Conservation (phyloP, 352 stramenopile genomes). For the Phytophthora kernoviae region DNA sequence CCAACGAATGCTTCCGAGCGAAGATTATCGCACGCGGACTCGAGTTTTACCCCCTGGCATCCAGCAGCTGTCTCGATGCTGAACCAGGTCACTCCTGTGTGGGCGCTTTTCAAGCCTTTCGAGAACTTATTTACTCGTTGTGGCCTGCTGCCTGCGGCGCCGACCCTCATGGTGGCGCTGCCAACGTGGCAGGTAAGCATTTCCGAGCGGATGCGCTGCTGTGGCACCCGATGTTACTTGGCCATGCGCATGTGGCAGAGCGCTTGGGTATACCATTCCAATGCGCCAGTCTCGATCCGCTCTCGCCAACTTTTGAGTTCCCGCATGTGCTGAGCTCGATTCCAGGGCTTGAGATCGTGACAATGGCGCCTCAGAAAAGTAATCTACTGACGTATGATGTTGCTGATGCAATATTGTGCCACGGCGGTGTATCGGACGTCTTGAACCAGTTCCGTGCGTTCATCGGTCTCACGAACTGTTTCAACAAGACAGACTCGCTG, state of each 20-base stretch:
- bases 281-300: constrained; percentile 37
- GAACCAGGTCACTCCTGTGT: constrained; percentile 6
- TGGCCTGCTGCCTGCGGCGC: constrained; percentile 41
- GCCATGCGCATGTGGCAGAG: constrained; percentile 43
- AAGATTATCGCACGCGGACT: constrained; percentile 54
- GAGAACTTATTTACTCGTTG: constrained; percentile 40
- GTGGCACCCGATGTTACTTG: constrained; percentile 42
- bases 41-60: constrained; percentile 59
- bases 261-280: constrained; percentile 53
- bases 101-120: constrained; percentile 25
- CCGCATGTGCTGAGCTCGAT: constrained; percentile 41
- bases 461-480: constrained; percentile 32
- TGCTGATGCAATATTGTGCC: constrained; percentile 29
- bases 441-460: constrained; percentile 44
- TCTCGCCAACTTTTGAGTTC: constrained; percentile 44
- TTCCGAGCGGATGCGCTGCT: constrained; percentile 50
- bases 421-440: constrained; percentile 33
- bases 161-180: constrained; percentile 32
- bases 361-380: constrained; percentile 26
- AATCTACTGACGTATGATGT: constrained; percentile 35
- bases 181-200: constrained; percentile 21
- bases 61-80: constrained; percentile 29
- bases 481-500: constrained; percentile 23
- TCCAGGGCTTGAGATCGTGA: constrained; percentile 3
- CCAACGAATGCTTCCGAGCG: constrained; percentile 66